phyloP scores from a whole-genome alignment of 345 rosid species.

The Eutrema yunnanense region DNA sequence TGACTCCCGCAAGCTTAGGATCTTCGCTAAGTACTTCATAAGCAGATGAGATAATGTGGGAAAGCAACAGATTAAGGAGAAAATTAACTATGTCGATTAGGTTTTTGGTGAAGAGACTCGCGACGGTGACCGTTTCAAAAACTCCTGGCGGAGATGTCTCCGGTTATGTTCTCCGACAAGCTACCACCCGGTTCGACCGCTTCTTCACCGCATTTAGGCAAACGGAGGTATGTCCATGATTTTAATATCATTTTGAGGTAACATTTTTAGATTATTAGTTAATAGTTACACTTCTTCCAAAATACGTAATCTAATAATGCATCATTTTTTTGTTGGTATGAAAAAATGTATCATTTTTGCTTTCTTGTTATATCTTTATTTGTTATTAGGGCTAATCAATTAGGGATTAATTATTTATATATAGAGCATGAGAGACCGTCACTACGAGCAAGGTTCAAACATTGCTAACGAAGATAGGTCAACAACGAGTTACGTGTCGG shows the following conservation, averaged over 20 bases:
- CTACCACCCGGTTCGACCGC: slow-evolving; percentile 2
- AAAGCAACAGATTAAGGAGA: not conserved
- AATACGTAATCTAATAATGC: not conserved
- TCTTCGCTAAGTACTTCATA: slow-evolving; percentile 18
- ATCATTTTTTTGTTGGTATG: not conserved
- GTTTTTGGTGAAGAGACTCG: slow-evolving; percentile 15
- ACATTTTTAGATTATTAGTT: not conserved
- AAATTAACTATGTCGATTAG: not conserved
- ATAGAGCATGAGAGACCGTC: slow-evolving; percentile 8
- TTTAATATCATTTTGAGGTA: not conserved
- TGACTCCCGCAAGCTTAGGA: slow-evolving; percentile 21
- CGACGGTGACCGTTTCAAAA: slow-evolving; percentile 10
- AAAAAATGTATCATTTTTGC: not conserved
- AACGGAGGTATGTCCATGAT: slow-evolving; percentile 1
- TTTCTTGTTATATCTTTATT: not conserved
- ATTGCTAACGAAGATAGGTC: slow-evolving; percentile 18
- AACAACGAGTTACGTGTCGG: slow-evolving; percentile 20
- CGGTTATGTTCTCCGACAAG: slow-evolving; percentile 12
- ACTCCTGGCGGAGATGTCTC: slow-evolving; percentile 10
- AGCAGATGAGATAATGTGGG: slow-evolving; percentile 1
- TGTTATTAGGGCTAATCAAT: not conserved
- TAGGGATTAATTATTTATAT: not conserved
- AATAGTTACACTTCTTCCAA: not conserved
- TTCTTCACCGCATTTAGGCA: slow-evolving; percentile 22
- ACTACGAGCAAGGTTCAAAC: slow-evolving; percentile 1